Percentiles rank a stretch among this genome's conserved stretches.
Evolutionary conservation across 176 grass and related monocot species (phyloP).

Genomic region (Poa annua): DNA sequence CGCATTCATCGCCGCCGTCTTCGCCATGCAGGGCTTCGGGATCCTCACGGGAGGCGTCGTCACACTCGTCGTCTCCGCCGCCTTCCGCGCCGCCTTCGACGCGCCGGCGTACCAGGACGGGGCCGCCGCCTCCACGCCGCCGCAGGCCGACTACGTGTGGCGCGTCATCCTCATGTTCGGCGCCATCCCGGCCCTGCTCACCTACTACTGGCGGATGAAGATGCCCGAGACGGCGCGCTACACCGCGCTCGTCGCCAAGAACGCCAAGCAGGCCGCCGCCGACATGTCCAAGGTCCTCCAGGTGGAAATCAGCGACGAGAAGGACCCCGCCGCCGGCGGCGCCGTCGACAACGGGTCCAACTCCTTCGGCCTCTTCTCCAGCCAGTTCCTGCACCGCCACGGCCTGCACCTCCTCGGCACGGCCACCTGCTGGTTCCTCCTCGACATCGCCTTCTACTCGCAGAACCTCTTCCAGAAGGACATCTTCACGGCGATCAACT

Average conservation of each 20-base stretch:
- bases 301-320: constrained; percentile 48
- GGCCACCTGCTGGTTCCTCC: constrained; percentile 54
- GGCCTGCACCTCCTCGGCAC: constrained; percentile 59
- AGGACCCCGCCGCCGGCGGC: background rate
- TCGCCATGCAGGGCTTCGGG: constrained; percentile 89
- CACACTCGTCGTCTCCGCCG: constrained; percentile 57
- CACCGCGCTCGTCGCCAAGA: constrained; percentile 73
- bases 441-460: constrained; percentile 80
- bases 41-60: constrained; percentile 67
- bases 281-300: constrained; percentile 75
- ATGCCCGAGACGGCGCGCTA: constrained; percentile 82
- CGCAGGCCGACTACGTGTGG: constrained; percentile 73
- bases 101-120: constrained; percentile 39
- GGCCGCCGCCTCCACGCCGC: constrained; percentile 46
- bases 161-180: constrained; percentile 78
- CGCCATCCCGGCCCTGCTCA: constrained; percentile 66
- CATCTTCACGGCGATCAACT: constrained; percentile 62
- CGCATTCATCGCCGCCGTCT: constrained; percentile 77
- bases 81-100: constrained; percentile 47
- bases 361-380: constrained; percentile 54
- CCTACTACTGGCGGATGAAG: constrained; percentile 78
- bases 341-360: background rate
- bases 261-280: constrained; percentile 58
- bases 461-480: constrained; percentile 88
- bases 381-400: constrained; percentile 49